Conservation (phyloP, 805 yeast species). For the Cyberlindnera subsufficiens region DNA sequence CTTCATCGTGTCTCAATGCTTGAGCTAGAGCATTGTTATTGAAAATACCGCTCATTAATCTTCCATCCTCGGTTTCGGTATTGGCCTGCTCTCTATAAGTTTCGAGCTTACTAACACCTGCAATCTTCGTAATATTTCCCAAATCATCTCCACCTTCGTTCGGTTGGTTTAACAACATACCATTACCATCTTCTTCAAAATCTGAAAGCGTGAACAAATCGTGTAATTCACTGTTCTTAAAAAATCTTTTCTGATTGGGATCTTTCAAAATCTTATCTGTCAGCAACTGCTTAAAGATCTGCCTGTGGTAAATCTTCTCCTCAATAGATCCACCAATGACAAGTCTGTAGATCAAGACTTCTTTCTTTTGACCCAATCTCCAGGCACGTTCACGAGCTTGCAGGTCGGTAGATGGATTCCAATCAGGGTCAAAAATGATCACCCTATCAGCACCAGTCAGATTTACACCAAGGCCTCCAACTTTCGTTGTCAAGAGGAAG, state of each 20-base stretch:
- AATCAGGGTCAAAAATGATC: slow-evolving; percentile 92
- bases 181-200: slow-evolving; percentile 39
- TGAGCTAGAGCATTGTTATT: slow-evolving; percentile 68
- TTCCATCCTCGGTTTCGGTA: slow-evolving; percentile 44
- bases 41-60: slow-evolving; percentile 72
- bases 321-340: slow-evolving; percentile 96
- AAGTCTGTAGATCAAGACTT: slow-evolving; percentile 82
- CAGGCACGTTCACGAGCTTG: slow-evolving; percentile 97
- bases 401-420: slow-evolving; percentile 97
- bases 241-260: slow-evolving; percentile 89
- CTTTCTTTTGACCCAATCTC: slow-evolving; percentile 92
- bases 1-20: slow-evolving; percentile 71
- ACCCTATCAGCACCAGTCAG: slow-evolving; percentile 93
- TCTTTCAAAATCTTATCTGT: slow-evolving; percentile 92
- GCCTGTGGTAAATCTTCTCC: slow-evolving; percentile 94
- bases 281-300: slow-evolving; percentile 89
- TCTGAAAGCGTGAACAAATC: slow-evolving; percentile 86
- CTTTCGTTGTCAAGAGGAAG: slow-evolving; percentile 85
- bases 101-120: slow-evolving; percentile 72
- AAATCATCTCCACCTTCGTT: slow-evolving; percentile 56
- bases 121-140: slow-evolving; percentile 51
- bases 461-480: slow-evolving; percentile 94
- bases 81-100: slow-evolving; percentile 41
- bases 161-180: slow-evolving; percentile 41
- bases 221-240: slow-evolving; percentile 86